Percentiles rank a stretch among this genome's conserved stretches.
Conservation (phyloP, 176 grass and related monocot genomes). For the Oryza nivara region DNA sequence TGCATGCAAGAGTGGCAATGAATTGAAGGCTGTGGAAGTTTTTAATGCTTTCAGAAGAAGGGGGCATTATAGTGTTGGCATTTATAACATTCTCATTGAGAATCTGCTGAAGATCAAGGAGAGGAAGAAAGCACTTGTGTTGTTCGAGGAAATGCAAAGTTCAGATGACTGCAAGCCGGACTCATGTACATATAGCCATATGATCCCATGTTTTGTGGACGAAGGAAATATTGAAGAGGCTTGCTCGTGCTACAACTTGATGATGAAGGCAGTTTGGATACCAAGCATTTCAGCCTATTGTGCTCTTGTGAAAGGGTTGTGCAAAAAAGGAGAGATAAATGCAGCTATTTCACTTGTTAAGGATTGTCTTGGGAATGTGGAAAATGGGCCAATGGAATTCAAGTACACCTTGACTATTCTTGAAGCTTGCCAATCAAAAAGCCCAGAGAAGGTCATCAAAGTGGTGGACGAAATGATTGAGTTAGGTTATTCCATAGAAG, state of each 20-base stretch:
- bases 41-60: conserved; percentile 66
- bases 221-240: conserved; percentile 76
- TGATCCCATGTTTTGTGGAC: conserved; percentile 88
- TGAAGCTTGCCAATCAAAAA: conserved; percentile 71
- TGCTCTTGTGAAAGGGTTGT: conserved; percentile 78
- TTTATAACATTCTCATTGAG: conserved; percentile 85
- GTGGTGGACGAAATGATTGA: conserved; percentile 88
- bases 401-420: conserved; percentile 88
- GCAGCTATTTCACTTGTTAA: conserved; percentile 70
- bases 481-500: conserved; percentile 63
- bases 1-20: conserved; percentile 57
- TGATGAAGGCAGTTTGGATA: conserved; percentile 71
- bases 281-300: conserved; percentile 67
- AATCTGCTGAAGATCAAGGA: conserved; percentile 71
- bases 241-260: conserved; percentile 75
- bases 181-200: conserved; percentile 68
- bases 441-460: conserved; percentile 65
- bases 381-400: conserved; percentile 89
- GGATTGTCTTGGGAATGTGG: conserved; percentile 84
- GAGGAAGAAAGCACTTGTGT: conserved; percentile 47
- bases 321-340: conserved; percentile 77
- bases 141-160: conserved; percentile 75
- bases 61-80: conserved; percentile 53
- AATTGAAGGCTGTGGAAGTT: conserved; percentile 63
- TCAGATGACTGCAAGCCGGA: conserved; percentile 57